Base-by-base conservation (phyloP, 257 asterid genomes). In the Rauvolfia tetraphylla region DNA sequence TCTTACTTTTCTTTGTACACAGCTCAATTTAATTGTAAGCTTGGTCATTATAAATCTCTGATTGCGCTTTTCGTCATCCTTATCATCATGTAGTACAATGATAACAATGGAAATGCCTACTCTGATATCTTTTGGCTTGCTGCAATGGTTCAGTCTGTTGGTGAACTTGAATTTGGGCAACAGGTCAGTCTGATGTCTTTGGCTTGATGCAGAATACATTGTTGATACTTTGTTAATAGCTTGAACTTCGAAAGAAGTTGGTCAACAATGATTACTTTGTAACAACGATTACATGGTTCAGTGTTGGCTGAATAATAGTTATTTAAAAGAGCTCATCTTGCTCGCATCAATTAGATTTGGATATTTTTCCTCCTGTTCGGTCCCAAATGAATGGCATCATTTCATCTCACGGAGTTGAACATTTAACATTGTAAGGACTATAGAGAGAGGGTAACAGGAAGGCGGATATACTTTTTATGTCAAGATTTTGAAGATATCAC, bases 41-140 rank as follows among this genome's bases (percentile, higher is more conserved):
- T 70, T 79, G 39, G 22, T 29, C 15, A 29, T 58, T 42, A 56
- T 61, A 1, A 5, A 9, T 38, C 12, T 54, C 72, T 57, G 13
- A 31, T 31, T 70, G 59, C 74, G 27, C 34, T 57, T 70, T 73
- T 65, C 66, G 11, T 74, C 68, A 4, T 46, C 59, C 74, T 70
- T 44, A 31, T 73, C 66, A 71, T 75, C 81, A 56, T 81, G 81
- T 71, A 95, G 99, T 95, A 91, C 87, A 95, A 95, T 76, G 99
- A 95, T 79, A 95, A 95, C 83, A 90, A 88, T 82, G 99, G 99
- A 69, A 95, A 95, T 81, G 75, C 91, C 71, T 95, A 89, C 84
- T 93, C 98, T 54, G 99, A 95, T 84, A 96, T 95, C 79, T 95
- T 87, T 85, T 93, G 97, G 98, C 91, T 95, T 74, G 96, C 98